These are phyloP conservation scores for Rhododendron molle DNA, from an alignment of 148 eudicot genomes.

Conservation along the genomic window DNA sequence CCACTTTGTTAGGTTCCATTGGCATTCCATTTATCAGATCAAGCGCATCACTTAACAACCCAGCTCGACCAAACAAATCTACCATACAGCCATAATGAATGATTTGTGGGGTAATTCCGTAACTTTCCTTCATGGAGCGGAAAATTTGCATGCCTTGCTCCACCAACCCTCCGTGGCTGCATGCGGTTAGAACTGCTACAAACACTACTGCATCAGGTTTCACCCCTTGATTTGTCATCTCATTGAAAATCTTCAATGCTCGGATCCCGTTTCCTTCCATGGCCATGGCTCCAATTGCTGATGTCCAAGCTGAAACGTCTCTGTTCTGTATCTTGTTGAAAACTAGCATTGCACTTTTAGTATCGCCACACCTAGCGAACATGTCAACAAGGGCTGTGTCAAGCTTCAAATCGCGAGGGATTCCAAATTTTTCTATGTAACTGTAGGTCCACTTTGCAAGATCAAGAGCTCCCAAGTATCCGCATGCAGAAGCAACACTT, in stretches of 20 bases:
- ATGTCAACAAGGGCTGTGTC: slow-evolving; percentile 35
- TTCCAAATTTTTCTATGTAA: slow-evolving; percentile 17
- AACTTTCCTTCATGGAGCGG: slow-evolving; percentile 19
- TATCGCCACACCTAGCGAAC: slow-evolving; percentile 42
- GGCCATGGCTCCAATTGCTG: slow-evolving; percentile 38
- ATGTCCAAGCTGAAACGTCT: slow-evolving; percentile 40
- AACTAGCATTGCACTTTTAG: slow-evolving; percentile 24
- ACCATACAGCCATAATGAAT: slow-evolving; percentile 36
- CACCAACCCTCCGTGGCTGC: slow-evolving; percentile 37
- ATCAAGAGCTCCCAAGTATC: slow-evolving; percentile 31
- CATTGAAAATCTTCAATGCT: slow-evolving; percentile 33
- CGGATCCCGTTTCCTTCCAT: slow-evolving; percentile 28
- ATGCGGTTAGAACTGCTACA: slow-evolving; percentile 27
- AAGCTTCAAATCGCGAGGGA: slow-evolving; percentile 21
- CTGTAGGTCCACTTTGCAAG: slow-evolving; percentile 29
- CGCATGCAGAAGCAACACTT: slow-evolving; percentile 33
- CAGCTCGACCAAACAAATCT: slow-evolving; percentile 41
- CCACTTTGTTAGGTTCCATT: slow-evolving; percentile 23
- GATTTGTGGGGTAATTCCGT: slow-evolving; percentile 24
- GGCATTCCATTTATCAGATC: slow-evolving; percentile 33
- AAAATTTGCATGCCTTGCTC: slow-evolving; percentile 30
- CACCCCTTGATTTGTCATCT: slow-evolving; percentile 27
- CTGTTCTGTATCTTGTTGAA: slow-evolving; percentile 25
- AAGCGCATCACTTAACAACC: slow-evolving; percentile 27
- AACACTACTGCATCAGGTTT: slow-evolving; percentile 31